Base-by-base conservation (phyloP, 345 rosid species). In the Moringa oleifera region DNA sequence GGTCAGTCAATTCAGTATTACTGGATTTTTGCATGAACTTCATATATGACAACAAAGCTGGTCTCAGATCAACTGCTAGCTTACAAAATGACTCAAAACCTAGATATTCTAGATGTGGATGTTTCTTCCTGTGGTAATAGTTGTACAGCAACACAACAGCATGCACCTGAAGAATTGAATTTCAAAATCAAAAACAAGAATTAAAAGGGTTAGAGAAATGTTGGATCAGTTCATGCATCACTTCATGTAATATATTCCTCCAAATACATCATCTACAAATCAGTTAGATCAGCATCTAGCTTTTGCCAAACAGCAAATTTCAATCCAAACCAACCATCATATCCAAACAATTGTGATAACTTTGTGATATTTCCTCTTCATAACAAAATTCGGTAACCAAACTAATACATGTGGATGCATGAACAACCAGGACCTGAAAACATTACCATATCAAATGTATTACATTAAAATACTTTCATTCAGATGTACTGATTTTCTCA, bases 101-200 rank as follows among this genome's bases (percentile, higher is more conserved):
- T 37, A 86, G 67, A 68, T 65, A 73, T 57, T 82, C 81, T 2
- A 85, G 58, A 19, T 79, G 76, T 17, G 65, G 78, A 64, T 88
- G 76, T 16, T 71, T 81, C 77, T 62, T 90, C 70, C 89, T 75
- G 67, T 84, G 80, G 74, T 80, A 85, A 51, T 83, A 86, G 61
- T 93, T 93, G 85, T 80, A 90, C 23, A 93, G 65, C 63, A 90
- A 59, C 61, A 84, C 90, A 72, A 85, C 87, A 23, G 87, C 92
- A 70, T 78, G 81, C 57, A 90, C 80, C 98, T 93, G 75, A 58
- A 69, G 20, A 20, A 73, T 19, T 59, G 62, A 46, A 18, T 28
- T 17, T 41, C 12, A 37, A 59, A 41, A 56, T 19, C 8, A 55
- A 64, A 61, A 20, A 18, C 25, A n/a, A 19, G 13, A 33, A 61